Evolutionary conservation across 192 early-diverging fungal species (phyloP).

Genomic region (Phycomyces nitens): DNA sequence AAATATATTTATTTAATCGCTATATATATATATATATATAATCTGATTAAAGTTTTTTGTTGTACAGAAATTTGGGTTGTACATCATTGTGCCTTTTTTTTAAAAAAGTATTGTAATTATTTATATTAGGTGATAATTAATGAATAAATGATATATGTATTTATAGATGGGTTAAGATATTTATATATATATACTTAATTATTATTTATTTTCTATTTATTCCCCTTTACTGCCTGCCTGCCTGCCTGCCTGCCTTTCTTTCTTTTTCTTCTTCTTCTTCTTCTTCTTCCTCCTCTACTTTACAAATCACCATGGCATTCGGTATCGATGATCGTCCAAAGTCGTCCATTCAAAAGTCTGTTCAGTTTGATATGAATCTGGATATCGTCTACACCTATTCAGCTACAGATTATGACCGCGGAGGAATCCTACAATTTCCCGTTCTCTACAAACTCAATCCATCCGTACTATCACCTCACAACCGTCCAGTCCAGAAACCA

Average conservation of each 20-base stretch:
- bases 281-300: background rate
- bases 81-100: no score
- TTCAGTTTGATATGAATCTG: conserved; percentile 17
- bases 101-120: no score
- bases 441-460: conserved; percentile 26
- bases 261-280: background rate
- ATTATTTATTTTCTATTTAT: background rate
- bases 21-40: no score
- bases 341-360: conserved; percentile 4
- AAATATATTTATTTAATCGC: no score
- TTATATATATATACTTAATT: background rate
- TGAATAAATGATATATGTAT: no score
- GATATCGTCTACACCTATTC: conserved; percentile 25
- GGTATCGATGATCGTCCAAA: background rate
- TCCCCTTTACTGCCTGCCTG: background rate
- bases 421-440: conserved; percentile 18
- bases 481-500: background rate
- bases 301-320: background rate
- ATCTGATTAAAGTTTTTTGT: no score
- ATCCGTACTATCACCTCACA: background rate
- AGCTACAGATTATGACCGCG: conserved; percentile 25
- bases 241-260: background rate
- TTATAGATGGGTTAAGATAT: no score
- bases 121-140: no score
- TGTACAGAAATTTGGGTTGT: no score